These are phyloP conservation scores for Serendipita vermifera DNA, from an alignment of 768 basidiomycete genomes.

Conservation along the genomic window DNA sequence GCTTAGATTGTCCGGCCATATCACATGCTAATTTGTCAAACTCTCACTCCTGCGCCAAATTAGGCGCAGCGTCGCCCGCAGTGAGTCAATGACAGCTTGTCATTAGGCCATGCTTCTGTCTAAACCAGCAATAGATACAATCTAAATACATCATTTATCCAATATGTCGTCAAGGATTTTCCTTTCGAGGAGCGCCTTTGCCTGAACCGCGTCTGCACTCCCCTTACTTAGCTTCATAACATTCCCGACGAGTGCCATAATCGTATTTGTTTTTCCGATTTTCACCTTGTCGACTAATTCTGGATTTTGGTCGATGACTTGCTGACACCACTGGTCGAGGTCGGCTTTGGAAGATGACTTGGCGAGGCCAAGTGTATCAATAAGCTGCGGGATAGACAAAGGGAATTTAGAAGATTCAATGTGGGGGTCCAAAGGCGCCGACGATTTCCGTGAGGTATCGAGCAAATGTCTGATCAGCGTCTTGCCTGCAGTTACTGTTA, in stretches of 20 bases:
- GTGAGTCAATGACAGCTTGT: no score
- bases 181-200: conserved; percentile 35
- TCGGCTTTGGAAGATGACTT: conserved; percentile 30
- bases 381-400: conserved; percentile 28
- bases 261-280: conserved; percentile 57
- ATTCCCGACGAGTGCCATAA: conserved; percentile 70
- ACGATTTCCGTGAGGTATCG: conserved; percentile 27
- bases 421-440: conserved; percentile 10
- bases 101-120: no score
- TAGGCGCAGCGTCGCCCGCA: no score
- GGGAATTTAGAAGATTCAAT: neutral
- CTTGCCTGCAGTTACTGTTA: conserved; percentile 78
- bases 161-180: no score
- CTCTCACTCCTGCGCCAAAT: no score
- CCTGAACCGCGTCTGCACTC: conserved; percentile 56
- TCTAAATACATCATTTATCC: no score
- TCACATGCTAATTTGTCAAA: no score
- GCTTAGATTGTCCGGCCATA: no score
- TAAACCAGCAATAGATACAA: no score
- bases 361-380: conserved; percentile 33
- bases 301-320: conserved; percentile 55
- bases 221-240: conserved; percentile 79
- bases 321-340: conserved; percentile 42
- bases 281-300: conserved; percentile 51
- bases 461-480: conserved; percentile 62